These are phyloP conservation scores for Clarireedia monteithiana DNA, from an alignment of 2,329 filamentous ascomycete species.

Conservation along the genomic window DNA sequence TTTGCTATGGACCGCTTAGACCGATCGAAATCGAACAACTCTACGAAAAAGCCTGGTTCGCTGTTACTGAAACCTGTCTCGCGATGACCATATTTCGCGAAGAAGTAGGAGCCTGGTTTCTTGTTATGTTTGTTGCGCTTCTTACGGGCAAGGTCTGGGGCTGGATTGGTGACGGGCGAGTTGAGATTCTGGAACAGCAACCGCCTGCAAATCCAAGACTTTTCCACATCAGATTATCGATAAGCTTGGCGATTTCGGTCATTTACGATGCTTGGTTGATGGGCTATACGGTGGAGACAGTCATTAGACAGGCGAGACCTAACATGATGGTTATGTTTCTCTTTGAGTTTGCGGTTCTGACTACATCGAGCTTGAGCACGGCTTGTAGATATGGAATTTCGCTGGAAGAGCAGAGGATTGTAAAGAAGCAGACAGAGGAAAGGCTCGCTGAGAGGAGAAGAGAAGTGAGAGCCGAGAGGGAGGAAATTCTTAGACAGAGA, in stretches of 20 bases:
- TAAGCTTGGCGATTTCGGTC: slow-evolving; percentile 72
- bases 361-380: slow-evolving; percentile 74
- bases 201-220: slow-evolving; percentile 80
- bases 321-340: slow-evolving; percentile 99
- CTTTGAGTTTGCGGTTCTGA: slow-evolving; percentile 89
- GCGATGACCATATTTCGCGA: slow-evolving; percentile 98
- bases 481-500: slow-evolving; percentile 36
- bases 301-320: slow-evolving; percentile 79
- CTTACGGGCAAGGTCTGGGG: slow-evolving; percentile 96
- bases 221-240: slow-evolving; percentile 75
- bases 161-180: slow-evolving; percentile 93
- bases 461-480: slow-evolving; percentile 55
- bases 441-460: slow-evolving; percentile 60
- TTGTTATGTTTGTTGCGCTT: slow-evolving; percentile 91
- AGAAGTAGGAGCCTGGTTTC: slow-evolving; percentile 87
- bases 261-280: slow-evolving; percentile 75
- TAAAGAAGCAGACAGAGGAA: slow-evolving; percentile 63
- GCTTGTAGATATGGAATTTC: slow-evolving; percentile 70
- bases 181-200: slow-evolving; percentile 92
- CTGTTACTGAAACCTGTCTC: slow-evolving; percentile 90
- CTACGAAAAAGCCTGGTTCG: slow-evolving; percentile 97
- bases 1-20: slow-evolving; percentile 85
- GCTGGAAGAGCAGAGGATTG: slow-evolving; percentile 67
- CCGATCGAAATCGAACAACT: slow-evolving; percentile 94
- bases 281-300: slow-evolving; percentile 70